phyloP scores from a whole-genome alignment of 768 basidiomycete species.

The Boletus tomentosulus region DNA sequence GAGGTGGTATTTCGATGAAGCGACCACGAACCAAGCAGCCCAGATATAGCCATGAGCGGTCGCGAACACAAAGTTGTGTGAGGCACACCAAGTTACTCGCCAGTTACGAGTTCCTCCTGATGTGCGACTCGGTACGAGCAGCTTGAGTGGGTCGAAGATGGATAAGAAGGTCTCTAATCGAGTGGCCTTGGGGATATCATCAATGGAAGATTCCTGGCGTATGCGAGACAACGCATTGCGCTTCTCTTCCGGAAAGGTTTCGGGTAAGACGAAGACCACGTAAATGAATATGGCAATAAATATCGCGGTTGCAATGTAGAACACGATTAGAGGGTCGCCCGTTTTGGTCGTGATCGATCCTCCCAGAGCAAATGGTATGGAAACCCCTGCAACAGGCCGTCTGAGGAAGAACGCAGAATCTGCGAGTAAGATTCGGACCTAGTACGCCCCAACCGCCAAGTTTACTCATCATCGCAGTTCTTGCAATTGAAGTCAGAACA shows the following conservation, averaged over 20 bases:
- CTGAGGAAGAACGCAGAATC: background rate
- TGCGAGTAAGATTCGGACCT: constrained; percentile 12
- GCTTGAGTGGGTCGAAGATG: constrained; percentile 24
- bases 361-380: constrained; percentile 26
- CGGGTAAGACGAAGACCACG: constrained; percentile 23
- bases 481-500: constrained; percentile 11
- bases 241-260: constrained; percentile 28
- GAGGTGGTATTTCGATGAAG: constrained; percentile 25
- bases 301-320: constrained; percentile 14
- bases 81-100: constrained; percentile 28
- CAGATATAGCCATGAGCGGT: constrained; percentile 13
- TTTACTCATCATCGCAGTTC: constrained; percentile 25
- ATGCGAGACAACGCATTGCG: constrained; percentile 13
- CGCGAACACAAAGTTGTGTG: constrained; percentile 23
- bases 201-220: background rate
- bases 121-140: constrained; percentile 17
- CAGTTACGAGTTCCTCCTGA: constrained; percentile 22
- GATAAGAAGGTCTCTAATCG: background rate
- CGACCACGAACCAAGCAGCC: constrained; percentile 20
- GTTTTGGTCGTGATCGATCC: constrained; percentile 28
- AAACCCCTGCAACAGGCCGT: constrained; percentile 14
- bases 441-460: constrained; percentile 28
- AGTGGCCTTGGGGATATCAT: background rate
- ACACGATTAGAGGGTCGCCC: constrained; percentile 22
- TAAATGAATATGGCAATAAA: constrained; percentile 19